A percentile compares a stretch with the other conserved stretches of the same genome.
These are phyloP conservation scores for Pestalotiopsis sp. DNA, from an alignment of 2,329 filamentous ascomycete genomes.

Conservation along the genomic window DNA sequence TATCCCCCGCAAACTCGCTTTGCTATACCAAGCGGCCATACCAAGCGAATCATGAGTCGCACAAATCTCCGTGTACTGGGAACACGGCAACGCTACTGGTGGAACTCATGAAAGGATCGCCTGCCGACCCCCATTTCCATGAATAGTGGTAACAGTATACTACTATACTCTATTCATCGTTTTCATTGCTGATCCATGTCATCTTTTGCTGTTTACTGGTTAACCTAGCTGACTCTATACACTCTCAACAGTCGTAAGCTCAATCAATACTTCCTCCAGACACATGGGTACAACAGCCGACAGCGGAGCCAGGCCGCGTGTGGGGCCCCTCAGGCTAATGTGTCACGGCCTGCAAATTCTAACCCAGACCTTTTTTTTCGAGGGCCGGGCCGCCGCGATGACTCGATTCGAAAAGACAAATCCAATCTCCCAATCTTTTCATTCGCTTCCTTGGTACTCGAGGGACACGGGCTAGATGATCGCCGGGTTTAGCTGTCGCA, in stretches of 20 bases:
- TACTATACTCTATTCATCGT: background rate
- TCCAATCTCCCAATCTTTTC: constrained; percentile 16
- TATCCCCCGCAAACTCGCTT: background rate
- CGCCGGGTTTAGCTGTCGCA: constrained; percentile 13
- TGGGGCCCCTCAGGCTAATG: constrained; percentile 6
- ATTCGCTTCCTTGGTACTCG: background rate
- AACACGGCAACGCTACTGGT: background rate
- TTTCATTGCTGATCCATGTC: background rate
- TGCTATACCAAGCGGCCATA: background rate
- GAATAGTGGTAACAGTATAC: background rate
- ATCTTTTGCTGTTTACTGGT: background rate
- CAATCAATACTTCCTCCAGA: background rate
- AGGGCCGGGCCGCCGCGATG: background rate
- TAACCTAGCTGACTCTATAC: background rate
- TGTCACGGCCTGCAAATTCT: constrained; percentile 13
- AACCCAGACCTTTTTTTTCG: background rate
- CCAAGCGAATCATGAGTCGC: background rate
- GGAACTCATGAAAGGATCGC: background rate
- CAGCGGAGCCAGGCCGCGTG: background rate
- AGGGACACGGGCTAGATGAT: constrained; percentile 12
- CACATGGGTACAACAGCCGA: background rate
- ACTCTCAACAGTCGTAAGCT: background rate
- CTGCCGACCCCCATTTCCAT: background rate
- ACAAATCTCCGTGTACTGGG: background rate
- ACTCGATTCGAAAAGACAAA: background rate